Evolutionary conservation across 2,329 filamentous ascomycete genomes (phyloP).

Genomic region (Exutisphaerella laricina): DNA sequence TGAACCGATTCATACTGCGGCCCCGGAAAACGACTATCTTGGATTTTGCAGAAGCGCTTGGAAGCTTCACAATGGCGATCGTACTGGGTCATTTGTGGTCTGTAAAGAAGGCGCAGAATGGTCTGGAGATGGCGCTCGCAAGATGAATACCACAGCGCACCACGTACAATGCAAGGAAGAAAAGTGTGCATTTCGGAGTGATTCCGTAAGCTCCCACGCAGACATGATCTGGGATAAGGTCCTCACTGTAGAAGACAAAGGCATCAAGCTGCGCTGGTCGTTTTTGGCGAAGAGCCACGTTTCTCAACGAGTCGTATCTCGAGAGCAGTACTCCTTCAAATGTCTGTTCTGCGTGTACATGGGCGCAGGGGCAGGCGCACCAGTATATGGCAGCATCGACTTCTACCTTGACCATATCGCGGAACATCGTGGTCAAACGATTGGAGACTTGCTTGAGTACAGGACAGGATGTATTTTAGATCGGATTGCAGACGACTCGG

Average conservation of each 20-base stretch:
- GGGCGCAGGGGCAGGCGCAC: slow-evolving; percentile 20
- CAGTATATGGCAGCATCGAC: slow-evolving; percentile 28
- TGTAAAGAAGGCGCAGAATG: slow-evolving; percentile 14
- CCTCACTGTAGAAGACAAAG: slow-evolving; percentile 19
- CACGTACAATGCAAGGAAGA: slow-evolving; percentile 36
- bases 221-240: slow-evolving; percentile 25
- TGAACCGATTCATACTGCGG: slow-evolving; percentile 21
- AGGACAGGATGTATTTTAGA: slow-evolving; percentile 39
- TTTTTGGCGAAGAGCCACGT: slow-evolving; percentile 46
- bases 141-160: slow-evolving; percentile 19
- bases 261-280: slow-evolving; percentile 42
- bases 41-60: slow-evolving; percentile 44
- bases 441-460: slow-evolving; percentile 35
- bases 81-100: slow-evolving; percentile 26
- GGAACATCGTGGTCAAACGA: slow-evolving; percentile 29
- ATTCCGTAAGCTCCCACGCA: slow-evolving; percentile 30
- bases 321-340: slow-evolving; percentile 33
- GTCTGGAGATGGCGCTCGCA: slow-evolving; percentile 17
- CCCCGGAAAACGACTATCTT: slow-evolving; percentile 28
- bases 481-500: slow-evolving; percentile 34
- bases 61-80: slow-evolving; percentile 34
- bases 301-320: slow-evolving; percentile 28
- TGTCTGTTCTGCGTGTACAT: slow-evolving; percentile 44
- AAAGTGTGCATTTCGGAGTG: slow-evolving; percentile 42
- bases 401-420: slow-evolving; percentile 41